Evolutionary conservation across 192 early-diverging fungal species (phyloP).

Genomic region (Globomyces pollinis-pini): DNA sequence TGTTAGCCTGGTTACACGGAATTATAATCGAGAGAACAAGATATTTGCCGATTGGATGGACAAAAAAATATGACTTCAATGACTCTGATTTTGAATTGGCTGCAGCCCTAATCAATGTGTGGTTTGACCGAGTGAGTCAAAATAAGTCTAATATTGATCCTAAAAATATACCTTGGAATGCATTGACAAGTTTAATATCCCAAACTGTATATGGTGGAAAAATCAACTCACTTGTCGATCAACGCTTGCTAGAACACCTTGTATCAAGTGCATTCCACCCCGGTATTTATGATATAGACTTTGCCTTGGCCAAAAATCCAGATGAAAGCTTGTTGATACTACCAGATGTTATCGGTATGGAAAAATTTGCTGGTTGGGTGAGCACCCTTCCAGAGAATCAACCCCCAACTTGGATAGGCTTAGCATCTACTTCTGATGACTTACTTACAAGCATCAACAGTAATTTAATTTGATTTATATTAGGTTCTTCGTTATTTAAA

Average conservation of each 20-base stretch:
- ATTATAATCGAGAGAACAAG: conserved; percentile 92
- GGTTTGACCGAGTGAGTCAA: conserved; percentile 74
- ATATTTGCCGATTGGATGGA: conserved; percentile 97
- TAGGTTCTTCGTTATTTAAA: too few species aligned
- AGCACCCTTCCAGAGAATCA: conserved; percentile 77
- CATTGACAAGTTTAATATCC: conserved; percentile 74
- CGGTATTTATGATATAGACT: conserved; percentile 72
- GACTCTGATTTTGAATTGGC: conserved; percentile 95
- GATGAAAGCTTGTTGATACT: conserved; percentile 45
- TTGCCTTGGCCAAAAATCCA: conserved; percentile 71
- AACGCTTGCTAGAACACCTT: conserved; percentile 76
- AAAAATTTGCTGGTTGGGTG: conserved; percentile 88
- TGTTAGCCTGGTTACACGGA: conserved; percentile 95
- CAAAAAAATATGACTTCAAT: conserved; percentile 95
- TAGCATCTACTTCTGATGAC: conserved; percentile 88
- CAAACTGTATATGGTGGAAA: conserved; percentile 95
- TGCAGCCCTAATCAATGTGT: conserved; percentile 77
- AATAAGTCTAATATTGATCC: conserved; percentile 88
- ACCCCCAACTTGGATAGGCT: conserved; percentile 94
- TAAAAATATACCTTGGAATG: conserved; percentile 93
- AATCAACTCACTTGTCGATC: conserved; percentile 90
- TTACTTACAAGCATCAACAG: conserved; percentile 80
- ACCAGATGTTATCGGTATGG: conserved; percentile 80
- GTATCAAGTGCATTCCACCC: conserved; percentile 74
- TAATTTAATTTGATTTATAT: too few species aligned